Percentiles rank a stretch among this genome's conserved stretches.
phyloP scores from a whole-genome alignment of 129 eudicot species.

The Smallanthus sonchifolius region DNA sequence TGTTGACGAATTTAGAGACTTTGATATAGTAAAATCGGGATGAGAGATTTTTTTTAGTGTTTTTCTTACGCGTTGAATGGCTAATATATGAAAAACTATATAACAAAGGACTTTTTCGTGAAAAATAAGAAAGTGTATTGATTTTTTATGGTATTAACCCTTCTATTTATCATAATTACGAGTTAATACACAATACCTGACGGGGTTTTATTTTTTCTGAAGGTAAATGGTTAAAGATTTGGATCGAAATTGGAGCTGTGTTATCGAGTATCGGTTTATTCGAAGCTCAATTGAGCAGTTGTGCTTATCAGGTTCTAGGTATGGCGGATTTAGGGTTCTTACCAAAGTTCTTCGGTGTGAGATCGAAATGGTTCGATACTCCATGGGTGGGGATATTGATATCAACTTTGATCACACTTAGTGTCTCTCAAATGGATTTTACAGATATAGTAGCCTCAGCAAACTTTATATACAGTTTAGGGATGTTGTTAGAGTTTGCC shows the following conservation, averaged over 20 bases:
- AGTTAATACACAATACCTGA: too few species aligned
- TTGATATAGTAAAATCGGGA: too few species aligned
- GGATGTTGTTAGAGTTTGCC: constrained; percentile 54
- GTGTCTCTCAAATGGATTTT: constrained; percentile 33
- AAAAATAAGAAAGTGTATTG: too few species aligned
- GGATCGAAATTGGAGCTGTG: constrained; percentile 62
- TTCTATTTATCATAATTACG: too few species aligned
- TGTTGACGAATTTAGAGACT: too few species aligned
- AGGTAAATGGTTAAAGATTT: constrained; percentile 52
- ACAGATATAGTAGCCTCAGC: constrained; percentile 44
- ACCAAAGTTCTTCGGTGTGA: constrained; percentile 36
- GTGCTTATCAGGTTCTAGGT: constrained; percentile 49
- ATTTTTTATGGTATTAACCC: too few species aligned
- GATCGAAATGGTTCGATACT: constrained; percentile 54
- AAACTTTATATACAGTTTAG: constrained; percentile 49
- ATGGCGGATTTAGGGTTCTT: constrained; percentile 51
- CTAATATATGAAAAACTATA: too few species aligned
- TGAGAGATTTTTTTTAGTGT: too few species aligned
- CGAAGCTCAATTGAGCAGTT: constrained; percentile 48
- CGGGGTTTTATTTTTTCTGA: too few species aligned
- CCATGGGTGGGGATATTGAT: constrained; percentile 55
- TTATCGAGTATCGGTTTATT: constrained; percentile 44
- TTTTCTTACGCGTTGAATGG: too few species aligned
- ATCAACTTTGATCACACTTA: constrained; percentile 28
- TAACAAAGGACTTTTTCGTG: too few species aligned